A percentile compares a stretch with the other conserved stretches of the same genome.
phyloP scores from a whole-genome alignment of 2,329 filamentous ascomycete genomes.

The Paecilomyces sp. region DNA sequence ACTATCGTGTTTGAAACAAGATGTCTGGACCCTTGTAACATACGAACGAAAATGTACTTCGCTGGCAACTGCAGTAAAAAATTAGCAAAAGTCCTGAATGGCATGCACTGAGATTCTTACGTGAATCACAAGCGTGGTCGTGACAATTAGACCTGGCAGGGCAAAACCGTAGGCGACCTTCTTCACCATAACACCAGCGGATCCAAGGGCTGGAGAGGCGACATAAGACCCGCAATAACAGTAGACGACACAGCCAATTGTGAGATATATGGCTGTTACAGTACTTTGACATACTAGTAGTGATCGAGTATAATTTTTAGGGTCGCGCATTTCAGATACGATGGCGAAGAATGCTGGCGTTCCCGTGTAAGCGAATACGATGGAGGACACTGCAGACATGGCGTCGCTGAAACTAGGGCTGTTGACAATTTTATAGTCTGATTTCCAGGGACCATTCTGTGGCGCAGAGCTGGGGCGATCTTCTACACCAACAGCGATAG shows the following conservation, averaged over 20 bases:
- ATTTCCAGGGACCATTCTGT: not conserved
- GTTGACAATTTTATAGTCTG: not conserved
- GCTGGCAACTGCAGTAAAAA: constrained; percentile 4
- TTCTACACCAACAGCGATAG: not conserved
- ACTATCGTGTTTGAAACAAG: constrained; percentile 10
- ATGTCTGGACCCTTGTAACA: constrained; percentile 10
- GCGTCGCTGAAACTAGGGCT: constrained; percentile 3
- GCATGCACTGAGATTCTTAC: constrained; percentile 7
- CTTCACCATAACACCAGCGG: constrained; percentile 36
- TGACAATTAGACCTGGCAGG: constrained; percentile 25
- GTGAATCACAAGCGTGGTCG: constrained; percentile 16
- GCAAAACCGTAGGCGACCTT: constrained; percentile 39
- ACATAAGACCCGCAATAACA: constrained; percentile 42
- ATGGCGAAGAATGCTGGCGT: constrained; percentile 30
- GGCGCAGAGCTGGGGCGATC: not conserved
- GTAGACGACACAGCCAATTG: constrained; percentile 37
- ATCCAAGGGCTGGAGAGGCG: constrained; percentile 42
- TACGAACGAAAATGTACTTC: constrained; percentile 14
- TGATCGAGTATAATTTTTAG: constrained; percentile 22
- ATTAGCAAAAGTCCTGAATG: too few relatives aligned
- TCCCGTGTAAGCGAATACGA: constrained; percentile 22
- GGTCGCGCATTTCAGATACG: constrained; percentile 32
- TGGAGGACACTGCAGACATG: constrained; percentile 21
- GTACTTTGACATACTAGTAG: constrained; percentile 26
- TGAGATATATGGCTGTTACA: constrained; percentile 28